Evolutionary conservation across 2,329 filamentous ascomycete species (phyloP), one percentile per base, ranked within the genome.

Genomic region (Esteya vermicola): DNA sequence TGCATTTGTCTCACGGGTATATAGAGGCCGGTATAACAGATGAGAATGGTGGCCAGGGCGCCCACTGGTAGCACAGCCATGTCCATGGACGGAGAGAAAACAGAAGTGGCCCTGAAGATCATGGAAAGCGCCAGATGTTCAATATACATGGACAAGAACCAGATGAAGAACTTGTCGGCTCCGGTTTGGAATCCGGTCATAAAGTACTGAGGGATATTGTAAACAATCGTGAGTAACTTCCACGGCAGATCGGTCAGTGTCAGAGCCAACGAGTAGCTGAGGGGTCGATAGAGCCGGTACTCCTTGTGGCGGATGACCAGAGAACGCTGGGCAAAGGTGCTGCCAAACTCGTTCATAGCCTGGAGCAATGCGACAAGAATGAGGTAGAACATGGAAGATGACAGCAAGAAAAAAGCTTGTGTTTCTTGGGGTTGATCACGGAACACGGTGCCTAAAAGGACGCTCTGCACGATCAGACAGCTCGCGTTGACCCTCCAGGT

Each of bases 161-260:
- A 43, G 18, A 38, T 34, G 16, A 40, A 37, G 38, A 43, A 43
- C 28, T 26, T 36, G 25, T 19, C 27, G 18, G 28, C 38, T 9
- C n/a, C n/a, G 8, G n/a, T 27, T 5, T 38, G 26, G n/a, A 38
- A 23, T 6, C 36, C 36, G 8, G 26, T 31, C 26, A 38, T 8
- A 30, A 38, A 38, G 36, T 38, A 38, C 36, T 31, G 36, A 9
- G 36, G 36, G 5, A 38, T 21, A 18, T 30, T 31, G 36, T 38
- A 38, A 12, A 12, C 6, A 7, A 38, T 13, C 14, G 12, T 5
- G 3, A 38, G 18, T 10, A 38, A 4, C 16, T 31, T 38, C 36
- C 36, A 38, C 3, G 27, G 36, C n/a, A 38, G 5, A 26, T 38
- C 36, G 2, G 36, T n/a, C 36, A 31, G 3, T 7, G 22, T 13